phyloP scores from a whole-genome alignment of 148 eudicot genomes.

The Drosera capensis region DNA sequence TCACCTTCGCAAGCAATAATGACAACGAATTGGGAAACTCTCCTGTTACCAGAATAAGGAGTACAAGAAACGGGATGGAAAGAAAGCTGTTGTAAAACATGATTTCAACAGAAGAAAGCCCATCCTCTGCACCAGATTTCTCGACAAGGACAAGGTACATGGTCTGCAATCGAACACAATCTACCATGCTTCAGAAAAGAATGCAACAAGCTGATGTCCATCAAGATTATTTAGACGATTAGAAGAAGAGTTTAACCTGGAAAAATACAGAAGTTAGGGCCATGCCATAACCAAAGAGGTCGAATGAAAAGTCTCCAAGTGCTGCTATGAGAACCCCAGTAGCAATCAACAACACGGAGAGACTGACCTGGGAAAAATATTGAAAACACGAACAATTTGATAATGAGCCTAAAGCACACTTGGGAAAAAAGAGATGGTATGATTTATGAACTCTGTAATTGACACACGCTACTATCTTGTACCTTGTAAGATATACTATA shows the following conservation, averaged over 20 bases:
- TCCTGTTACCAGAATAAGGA: conserved; percentile 63
- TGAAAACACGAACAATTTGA: background rate
- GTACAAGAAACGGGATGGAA: conserved; percentile 71
- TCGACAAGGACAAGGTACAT: conserved; percentile 97
- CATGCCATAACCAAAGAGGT: conserved; percentile 82
- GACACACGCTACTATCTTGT: too few species aligned
- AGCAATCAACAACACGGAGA: conserved; percentile 79
- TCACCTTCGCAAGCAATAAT: conserved; percentile 70
- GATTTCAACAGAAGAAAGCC: conserved; percentile 88
- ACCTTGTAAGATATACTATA: too few species aligned
- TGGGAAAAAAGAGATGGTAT: too few species aligned
- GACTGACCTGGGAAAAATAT: conserved; percentile 46
- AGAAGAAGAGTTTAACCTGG: conserved; percentile 27
- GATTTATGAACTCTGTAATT: too few species aligned
- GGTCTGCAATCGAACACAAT: conserved; percentile 54
- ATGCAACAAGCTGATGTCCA: background rate
- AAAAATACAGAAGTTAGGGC: conserved; percentile 86
- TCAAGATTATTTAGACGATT: background rate
- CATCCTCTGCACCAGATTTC: conserved; percentile 92
- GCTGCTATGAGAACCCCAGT: conserved; percentile 90
- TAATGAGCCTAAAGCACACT: background rate
- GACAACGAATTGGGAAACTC: conserved; percentile 73
- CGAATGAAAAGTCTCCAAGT: conserved; percentile 92
- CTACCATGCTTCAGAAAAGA: background rate
- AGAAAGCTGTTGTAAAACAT: conserved; percentile 93